Evolutionary conservation across 139 green algal species (phyloP).

Genomic region (Chlamydomonas sphaeroides): DNA sequence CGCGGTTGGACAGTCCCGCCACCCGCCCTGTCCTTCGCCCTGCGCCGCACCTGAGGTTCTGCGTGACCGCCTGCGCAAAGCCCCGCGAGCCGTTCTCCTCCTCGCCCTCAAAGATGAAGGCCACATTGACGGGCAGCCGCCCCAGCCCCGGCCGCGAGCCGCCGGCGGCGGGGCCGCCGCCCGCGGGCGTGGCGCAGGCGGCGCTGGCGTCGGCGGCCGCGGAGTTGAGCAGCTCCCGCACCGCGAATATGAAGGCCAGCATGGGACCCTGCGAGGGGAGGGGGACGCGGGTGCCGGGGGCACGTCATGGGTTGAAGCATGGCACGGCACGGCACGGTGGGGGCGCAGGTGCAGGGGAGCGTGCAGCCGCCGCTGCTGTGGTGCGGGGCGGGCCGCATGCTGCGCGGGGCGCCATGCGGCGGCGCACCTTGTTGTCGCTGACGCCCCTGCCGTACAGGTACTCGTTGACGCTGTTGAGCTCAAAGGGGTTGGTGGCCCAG

Average conservation of each 20-base stretch:
- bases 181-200: not conserved
- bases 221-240: slow-evolving; percentile 79
- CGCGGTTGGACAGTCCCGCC: too few relatives aligned
- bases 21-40: not conserved
- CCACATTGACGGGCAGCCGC: slow-evolving; percentile 88
- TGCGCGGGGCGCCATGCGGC: too few relatives aligned
- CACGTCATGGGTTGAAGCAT: too few relatives aligned
- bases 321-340: too few relatives aligned
- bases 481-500: slow-evolving; percentile 90
- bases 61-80: slow-evolving; percentile 78
- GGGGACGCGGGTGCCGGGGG: too few relatives aligned
- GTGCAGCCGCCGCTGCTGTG: too few relatives aligned
- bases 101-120: slow-evolving; percentile 93
- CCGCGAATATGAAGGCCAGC: slow-evolving; percentile 91
- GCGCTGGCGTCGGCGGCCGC: not conserved
- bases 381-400: too few relatives aligned
- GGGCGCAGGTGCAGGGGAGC: too few relatives aligned
- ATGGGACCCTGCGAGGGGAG: slow-evolving; percentile 79
- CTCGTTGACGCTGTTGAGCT: slow-evolving; percentile 85
- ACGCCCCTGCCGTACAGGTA: slow-evolving; percentile 92
- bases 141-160: not conserved
- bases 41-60: slow-evolving; percentile 65
- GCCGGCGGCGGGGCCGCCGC: not conserved
- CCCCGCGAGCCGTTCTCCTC: slow-evolving; percentile 89
- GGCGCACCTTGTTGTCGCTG: slow-evolving; percentile 90